phyloP scores from a whole-genome alignment of 1,284 basidiomycete genomes.

The Pseudozyma hubeiensis region DNA sequence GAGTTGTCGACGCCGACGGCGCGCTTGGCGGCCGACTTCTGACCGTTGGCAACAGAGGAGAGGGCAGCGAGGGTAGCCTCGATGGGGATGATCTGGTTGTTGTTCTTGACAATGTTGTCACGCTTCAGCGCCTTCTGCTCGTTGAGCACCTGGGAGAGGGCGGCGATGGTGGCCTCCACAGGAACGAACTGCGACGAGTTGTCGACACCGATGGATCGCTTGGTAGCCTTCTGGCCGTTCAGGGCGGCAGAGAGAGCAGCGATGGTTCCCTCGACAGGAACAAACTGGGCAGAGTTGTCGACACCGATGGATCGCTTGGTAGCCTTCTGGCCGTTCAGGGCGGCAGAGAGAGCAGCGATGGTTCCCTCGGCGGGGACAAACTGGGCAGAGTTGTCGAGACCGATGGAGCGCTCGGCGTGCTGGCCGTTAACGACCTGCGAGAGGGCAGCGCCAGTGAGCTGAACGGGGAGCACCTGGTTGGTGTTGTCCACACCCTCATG shows the following conservation, averaged over 20 bases:
- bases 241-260: conserved; percentile 38
- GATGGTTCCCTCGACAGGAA: conserved; percentile 38
- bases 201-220: conserved; percentile 10
- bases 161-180: conserved; percentile 40
- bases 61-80: conserved; percentile 41
- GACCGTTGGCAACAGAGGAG: conserved; percentile 34
- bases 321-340: conserved; percentile 33
- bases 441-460: conserved; percentile 37
- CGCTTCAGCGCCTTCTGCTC: conserved; percentile 23
- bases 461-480: conserved; percentile 46
- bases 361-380: conserved; percentile 41
- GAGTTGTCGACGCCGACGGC: conserved; percentile 29
- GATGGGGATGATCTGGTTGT: conserved; percentile 29
- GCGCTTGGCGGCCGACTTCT: conserved; percentile 23
- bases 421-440: conserved; percentile 48
- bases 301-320: conserved; percentile 18
- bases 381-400: conserved; percentile 39
- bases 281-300: conserved; percentile 26
- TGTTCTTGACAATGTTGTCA: conserved; percentile 29
- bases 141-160: conserved; percentile 39
- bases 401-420: conserved; percentile 29
- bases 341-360: conserved; percentile 29
- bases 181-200: conserved; percentile 31
- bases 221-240: conserved; percentile 19
- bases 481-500: conserved; percentile 33